Evolutionary conservation across 2,329 filamentous ascomycete species (phyloP).

Genomic region (Aspergillus hiratsukae): DNA sequence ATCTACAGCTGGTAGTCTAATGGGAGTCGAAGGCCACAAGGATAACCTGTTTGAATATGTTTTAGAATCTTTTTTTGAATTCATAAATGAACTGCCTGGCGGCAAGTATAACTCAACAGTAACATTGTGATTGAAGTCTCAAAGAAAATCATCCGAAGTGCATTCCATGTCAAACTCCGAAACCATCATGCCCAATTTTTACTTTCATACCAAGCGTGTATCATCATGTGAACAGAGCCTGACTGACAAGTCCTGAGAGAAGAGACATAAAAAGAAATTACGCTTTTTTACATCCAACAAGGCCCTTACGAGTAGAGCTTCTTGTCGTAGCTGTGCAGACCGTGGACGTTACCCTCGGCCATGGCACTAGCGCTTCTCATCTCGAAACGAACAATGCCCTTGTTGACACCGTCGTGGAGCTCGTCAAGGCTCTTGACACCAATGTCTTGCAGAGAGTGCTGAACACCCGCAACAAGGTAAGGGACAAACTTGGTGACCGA

Average conservation of each 20-base stretch:
- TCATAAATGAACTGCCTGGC: not conserved
- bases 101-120: not conserved
- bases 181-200: slow-evolving; percentile 29
- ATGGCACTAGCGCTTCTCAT: slow-evolving; percentile 90
- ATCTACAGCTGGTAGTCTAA: too few relatives aligned
- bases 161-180: slow-evolving; percentile 29
- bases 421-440: slow-evolving; percentile 75
- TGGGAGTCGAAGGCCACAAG: not conserved
- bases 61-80: not conserved
- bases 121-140: not conserved
- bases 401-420: slow-evolving; percentile 69
- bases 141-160: not conserved
- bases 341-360: slow-evolving; percentile 93
- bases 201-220: slow-evolving; percentile 26
- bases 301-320: slow-evolving; percentile 81
- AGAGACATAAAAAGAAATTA: slow-evolving; percentile 17
- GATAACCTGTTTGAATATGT: not conserved
- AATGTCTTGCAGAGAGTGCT: slow-evolving; percentile 96
- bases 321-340: slow-evolving; percentile 98
- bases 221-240: slow-evolving; percentile 23
- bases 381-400: slow-evolving; percentile 83
- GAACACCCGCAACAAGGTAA: slow-evolving; percentile 89
- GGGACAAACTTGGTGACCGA: slow-evolving; percentile 93
- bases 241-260: slow-evolving; percentile 17
- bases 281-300: slow-evolving; percentile 3